Evolutionary conservation across 306 rosid species (phyloP).

Genomic region (Potentilla sterilis): DNA sequence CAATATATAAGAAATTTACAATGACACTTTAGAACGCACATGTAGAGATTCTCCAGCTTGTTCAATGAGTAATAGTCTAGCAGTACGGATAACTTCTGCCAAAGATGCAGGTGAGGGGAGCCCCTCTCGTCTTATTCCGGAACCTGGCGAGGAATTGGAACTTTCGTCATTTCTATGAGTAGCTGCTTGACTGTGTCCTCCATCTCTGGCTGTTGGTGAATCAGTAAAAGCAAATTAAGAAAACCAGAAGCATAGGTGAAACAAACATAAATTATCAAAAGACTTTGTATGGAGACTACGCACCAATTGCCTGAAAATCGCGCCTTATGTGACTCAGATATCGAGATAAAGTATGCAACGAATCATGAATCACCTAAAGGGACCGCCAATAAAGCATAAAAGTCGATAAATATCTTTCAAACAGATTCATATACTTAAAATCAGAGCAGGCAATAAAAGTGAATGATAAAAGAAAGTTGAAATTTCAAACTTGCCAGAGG

Average conservation of each 20-base stretch:
- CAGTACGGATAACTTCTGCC: slow-evolving; percentile 83
- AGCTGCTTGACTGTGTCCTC: slow-evolving; percentile 45
- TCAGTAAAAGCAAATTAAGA: slow-evolving; percentile 29
- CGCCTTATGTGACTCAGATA: slow-evolving; percentile 57
- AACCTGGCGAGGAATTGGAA: slow-evolving; percentile 39
- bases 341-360: slow-evolving; percentile 84
- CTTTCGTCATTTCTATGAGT: slow-evolving; percentile 45
- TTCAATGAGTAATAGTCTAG: slow-evolving; percentile 61
- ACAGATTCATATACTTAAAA: neutral
- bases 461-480: slow-evolving; percentile 22
- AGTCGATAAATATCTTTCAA: neutral
- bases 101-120: slow-evolving; percentile 75
- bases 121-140: slow-evolving; percentile 46
- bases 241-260: slow-evolving; percentile 15
- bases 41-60: slow-evolving; percentile 72
- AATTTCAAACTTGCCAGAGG: slow-evolving; percentile 65
- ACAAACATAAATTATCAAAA: slow-evolving; percentile 22
- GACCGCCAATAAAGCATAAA: slow-evolving; percentile 26
- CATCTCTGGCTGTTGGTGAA: slow-evolving; percentile 64
- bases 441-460: slow-evolving; percentile 13
- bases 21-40: slow-evolving; percentile 48
- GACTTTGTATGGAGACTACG: slow-evolving; percentile 31
- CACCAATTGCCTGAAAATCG: slow-evolving; percentile 75
- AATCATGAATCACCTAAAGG: slow-evolving; percentile 85
- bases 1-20: slow-evolving; percentile 7